Percentiles rank a stretch among this genome's conserved stretches.
These are phyloP conservation scores for Fusarium anthophilum DNA, from an alignment of 2,329 filamentous ascomycete genomes.

Conservation along the genomic window DNA sequence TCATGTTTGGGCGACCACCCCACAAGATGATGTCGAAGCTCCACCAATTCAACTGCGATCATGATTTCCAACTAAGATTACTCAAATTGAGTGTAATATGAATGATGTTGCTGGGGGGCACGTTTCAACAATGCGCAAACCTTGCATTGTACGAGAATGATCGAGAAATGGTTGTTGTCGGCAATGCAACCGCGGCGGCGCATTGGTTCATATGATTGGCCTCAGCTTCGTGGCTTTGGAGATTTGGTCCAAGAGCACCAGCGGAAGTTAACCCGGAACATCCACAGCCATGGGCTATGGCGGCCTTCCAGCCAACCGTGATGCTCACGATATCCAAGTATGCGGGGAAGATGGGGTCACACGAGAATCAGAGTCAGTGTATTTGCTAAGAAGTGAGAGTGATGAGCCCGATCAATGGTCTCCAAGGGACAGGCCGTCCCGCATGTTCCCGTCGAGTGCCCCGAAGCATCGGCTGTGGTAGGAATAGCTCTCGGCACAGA, in stretches of 20 bases:
- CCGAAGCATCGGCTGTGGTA: slow-evolving; percentile 44
- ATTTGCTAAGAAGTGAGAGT: slow-evolving; percentile 26
- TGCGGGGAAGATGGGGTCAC: slow-evolving; percentile 43
- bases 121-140: slow-evolving; percentile 9
- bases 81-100: slow-evolving; percentile 1
- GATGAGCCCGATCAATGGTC: slow-evolving; percentile 33
- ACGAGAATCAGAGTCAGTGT: slow-evolving; percentile 40
- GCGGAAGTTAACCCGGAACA: slow-evolving; percentile 13
- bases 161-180: slow-evolving; percentile 24
- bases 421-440: slow-evolving; percentile 38
- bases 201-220: slow-evolving; percentile 22
- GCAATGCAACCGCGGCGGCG: slow-evolving; percentile 23
- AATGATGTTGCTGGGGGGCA: slow-evolving; percentile 6
- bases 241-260: slow-evolving; percentile 11
- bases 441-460: slow-evolving; percentile 45
- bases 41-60: slow-evolving; percentile 24
- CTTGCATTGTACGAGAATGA: slow-evolving; percentile 12
- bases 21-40: slow-evolving; percentile 30
- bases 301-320: slow-evolving; percentile 37
- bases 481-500: slow-evolving; percentile 44
- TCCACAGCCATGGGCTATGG: slow-evolving; percentile 28
- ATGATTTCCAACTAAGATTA: slow-evolving; percentile 18
- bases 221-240: slow-evolving; percentile 10
- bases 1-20: slow-evolving; percentile 10
- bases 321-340: slow-evolving; percentile 35